A percentile compares a stretch with the other conserved stretches of the same genome.
phyloP scores from a whole-genome alignment of 1,139 yeast genomes.

The Blastobotrys buckinghamii region DNA sequence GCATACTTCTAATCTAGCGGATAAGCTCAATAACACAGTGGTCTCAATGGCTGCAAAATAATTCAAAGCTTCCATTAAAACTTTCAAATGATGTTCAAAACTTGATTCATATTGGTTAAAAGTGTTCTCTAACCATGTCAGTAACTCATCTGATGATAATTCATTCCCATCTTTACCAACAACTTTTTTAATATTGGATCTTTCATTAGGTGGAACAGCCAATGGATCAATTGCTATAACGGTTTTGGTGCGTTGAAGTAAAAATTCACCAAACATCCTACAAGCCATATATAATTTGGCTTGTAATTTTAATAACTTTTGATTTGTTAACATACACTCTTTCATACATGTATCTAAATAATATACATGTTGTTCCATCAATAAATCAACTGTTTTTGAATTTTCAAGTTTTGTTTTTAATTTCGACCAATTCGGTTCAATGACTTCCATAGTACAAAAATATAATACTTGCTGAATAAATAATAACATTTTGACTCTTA shows the following conservation, averaged over 20 bases:
- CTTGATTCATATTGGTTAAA: slow-evolving; percentile 48
- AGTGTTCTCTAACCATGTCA: slow-evolving; percentile 39
- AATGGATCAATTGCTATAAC: slow-evolving; percentile 47
- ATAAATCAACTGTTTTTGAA: slow-evolving; percentile 44
- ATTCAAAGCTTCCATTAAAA: slow-evolving; percentile 49
- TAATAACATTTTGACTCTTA: slow-evolving; percentile 58
- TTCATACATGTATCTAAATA: slow-evolving; percentile 61
- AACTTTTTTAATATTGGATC: slow-evolving; percentile 35
- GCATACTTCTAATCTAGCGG: slow-evolving; percentile 45
- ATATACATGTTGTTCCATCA: slow-evolving; percentile 48
- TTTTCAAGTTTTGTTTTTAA: slow-evolving; percentile 34
- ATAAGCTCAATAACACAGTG: slow-evolving; percentile 47
- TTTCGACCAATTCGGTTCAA: slow-evolving; percentile 49
- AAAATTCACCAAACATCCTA: slow-evolving; percentile 50
- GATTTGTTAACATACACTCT: slow-evolving; percentile 63
- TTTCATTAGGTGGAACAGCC: slow-evolving; percentile 39
- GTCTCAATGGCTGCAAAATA: slow-evolving; percentile 62
- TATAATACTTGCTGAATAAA: slow-evolving; percentile 52
- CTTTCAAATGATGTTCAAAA: slow-evolving; percentile 50
- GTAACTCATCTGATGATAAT: slow-evolving; percentile 22
- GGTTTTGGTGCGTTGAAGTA: slow-evolving; percentile 50
- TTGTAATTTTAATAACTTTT: slow-evolving; percentile 45
- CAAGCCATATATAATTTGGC: slow-evolving; percentile 34
- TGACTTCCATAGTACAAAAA: slow-evolving; percentile 56
- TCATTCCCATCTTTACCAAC: slow-evolving; percentile 38